Evolutionary conservation across 1,284 basidiomycete genomes (phyloP).

Genomic region (Tylopilus sp.): DNA sequence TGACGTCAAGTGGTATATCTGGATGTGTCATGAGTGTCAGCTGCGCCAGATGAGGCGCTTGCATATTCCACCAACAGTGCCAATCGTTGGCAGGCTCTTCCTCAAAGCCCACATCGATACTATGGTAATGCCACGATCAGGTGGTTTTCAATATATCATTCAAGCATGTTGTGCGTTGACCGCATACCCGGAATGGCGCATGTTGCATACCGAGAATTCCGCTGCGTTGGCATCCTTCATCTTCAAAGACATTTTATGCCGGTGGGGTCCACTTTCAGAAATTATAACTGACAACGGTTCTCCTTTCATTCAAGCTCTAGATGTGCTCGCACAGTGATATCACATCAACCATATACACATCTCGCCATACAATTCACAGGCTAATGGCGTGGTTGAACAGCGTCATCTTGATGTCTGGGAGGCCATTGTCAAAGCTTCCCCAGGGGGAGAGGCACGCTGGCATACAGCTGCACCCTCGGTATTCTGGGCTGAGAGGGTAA

Average conservation of each 20-base stretch:
- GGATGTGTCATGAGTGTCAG: background rate
- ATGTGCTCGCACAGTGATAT: background rate
- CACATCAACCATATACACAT: no score
- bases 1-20: no score
- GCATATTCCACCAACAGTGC: background rate
- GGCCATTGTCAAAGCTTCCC: no score
- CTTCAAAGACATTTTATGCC: background rate
- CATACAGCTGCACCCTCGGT: background rate
- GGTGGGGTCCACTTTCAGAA: constrained; percentile 13
- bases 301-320: no score
- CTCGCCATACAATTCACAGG: no score
- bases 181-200: background rate
- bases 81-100: background rate
- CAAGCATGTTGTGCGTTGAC: background rate
- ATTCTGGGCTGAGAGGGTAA: no score
- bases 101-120: background rate
- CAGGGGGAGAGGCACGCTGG: background rate
- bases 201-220: background rate
- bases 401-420: no score
- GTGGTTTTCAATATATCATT: background rate
- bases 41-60: background rate
- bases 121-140: no score
- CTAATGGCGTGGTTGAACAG: no score
- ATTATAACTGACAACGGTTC: constrained; percentile 18
- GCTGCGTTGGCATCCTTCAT: no score